Base-by-base conservation (phyloP, 192 early-diverging fungal genomes). In the Allomyces macrogynus region DNA sequence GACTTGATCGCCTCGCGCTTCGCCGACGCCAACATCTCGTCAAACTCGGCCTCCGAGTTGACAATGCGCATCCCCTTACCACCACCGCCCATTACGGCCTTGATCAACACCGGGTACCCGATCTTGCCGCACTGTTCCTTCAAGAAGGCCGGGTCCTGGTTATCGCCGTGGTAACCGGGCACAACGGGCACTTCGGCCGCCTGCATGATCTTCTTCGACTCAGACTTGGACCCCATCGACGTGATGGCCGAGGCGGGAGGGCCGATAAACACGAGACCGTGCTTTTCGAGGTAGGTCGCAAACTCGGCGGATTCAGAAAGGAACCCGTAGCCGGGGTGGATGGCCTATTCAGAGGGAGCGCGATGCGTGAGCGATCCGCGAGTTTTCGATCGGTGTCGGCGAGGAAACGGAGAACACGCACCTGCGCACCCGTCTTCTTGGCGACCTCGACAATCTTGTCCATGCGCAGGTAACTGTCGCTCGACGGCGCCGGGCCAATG, bases 31-130 rank as follows among this genome's bases (percentile, higher is more conserved):
- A 97, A 78, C 89, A 91, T 88, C 72, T 83, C 76, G 9, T 81
- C 80, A 71, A 96, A 92, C 32, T 96, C 93, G 32, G 80, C 74
- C 9, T 79, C 73, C 11, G 65, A 63, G 25, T 86, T 75, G 10
- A 93, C 95, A 67, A 95, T 94, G 20, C 95, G 82, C 91, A 97
- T 97, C 10, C 95, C 95, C 75, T 93, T 93, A 60, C 95, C 95
- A 69, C 95, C 95, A 49, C 95, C 95, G 63, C 95, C 95, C 72
- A 90, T 88, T 62, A 94, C 80, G 27, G 95, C 95, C 78, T 98
- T 98, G 78, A 98, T 98, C 71, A 98, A 72, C 25, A 98, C 92
- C 1, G 92, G 94, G 74, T 92, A 97, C 2, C 92, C 92, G 65
- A 94, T 97, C 64, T 85, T 74, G 23, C 69, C 80, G 8, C 90